Evolutionary conservation across 1,139 yeast genomes (phyloP).

Genomic region (Trichomonascaceae sp.): DNA sequence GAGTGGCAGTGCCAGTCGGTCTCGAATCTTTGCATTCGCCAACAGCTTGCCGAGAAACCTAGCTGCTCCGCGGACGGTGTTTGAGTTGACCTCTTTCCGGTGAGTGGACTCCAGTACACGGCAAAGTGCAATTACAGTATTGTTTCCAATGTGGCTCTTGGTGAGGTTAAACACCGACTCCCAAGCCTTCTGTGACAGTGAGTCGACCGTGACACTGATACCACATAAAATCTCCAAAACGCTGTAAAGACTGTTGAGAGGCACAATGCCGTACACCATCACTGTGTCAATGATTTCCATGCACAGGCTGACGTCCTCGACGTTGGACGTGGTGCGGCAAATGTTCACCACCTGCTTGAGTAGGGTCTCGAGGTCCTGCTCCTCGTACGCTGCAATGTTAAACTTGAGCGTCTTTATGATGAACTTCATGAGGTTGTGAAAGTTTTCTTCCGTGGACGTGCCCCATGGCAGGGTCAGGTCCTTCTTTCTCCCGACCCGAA

Average conservation of each 20-base stretch:
- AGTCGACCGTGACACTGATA: constrained; percentile 29
- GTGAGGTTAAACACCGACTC: constrained; percentile 28
- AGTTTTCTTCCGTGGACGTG: constrained; percentile 19
- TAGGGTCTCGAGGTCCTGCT: constrained; percentile 26
- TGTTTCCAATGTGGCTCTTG: constrained; percentile 26
- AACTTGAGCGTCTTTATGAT: constrained; percentile 35
- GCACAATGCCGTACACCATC: constrained; percentile 37
- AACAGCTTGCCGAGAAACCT: constrained; percentile 18
- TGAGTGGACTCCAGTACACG: constrained; percentile 26
- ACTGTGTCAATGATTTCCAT: constrained; percentile 36
- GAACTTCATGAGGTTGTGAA: constrained; percentile 28
- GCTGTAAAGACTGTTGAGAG: constrained; percentile 28
- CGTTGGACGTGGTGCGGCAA: constrained; percentile 33
- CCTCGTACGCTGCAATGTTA: constrained; percentile 36
- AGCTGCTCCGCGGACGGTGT: constrained; percentile 40
- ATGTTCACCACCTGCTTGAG: constrained; percentile 29
- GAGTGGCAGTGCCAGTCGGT: constrained; percentile 15
- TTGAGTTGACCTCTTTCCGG: constrained; percentile 22
- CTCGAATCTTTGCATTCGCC: constrained; percentile 7
- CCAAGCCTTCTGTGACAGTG: constrained; percentile 31
- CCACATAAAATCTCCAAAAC: constrained; percentile 39
- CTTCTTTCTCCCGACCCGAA: constrained; percentile 16
- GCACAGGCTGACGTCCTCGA: constrained; percentile 30
- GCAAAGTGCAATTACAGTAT: constrained; percentile 27
- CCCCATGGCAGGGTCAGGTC: constrained; percentile 23